Evolutionary conservation across 1,139 yeast species (phyloP), one percentile per base, ranked within the genome.

Genomic region (Nakaseomyces sp.): DNA sequence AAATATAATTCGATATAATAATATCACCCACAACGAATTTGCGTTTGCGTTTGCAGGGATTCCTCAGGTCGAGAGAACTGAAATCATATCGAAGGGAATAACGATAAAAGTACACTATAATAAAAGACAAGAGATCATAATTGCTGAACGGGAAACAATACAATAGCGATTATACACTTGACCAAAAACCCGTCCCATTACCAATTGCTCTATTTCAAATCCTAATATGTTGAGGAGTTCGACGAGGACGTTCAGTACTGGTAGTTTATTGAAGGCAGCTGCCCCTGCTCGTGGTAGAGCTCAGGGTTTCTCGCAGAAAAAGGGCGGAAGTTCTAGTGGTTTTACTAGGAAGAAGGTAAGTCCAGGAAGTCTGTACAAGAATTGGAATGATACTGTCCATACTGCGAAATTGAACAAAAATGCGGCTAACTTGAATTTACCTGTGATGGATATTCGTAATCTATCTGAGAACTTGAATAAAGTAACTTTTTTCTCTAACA

Each of bases 361-460:
- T 15, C 45, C 55, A 4, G 61, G 56, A 12, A 53, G 61, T 5
- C 28, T 60, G 13, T 55, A 56, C 43, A 60, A 57, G 43, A 58
- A 56, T 17, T 61, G 64, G 64, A 45, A 46, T 17, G 55, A 56
- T 28, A 57, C 63, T 1, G 52, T 58, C 5, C 52, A 56, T 22
- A 58, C 64, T 2, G 47, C 56, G 1, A 52, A 48, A 12, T 47
- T 59, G 22, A 54, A 54, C 39, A 45, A 46, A 15, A 52, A 53
- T 43, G 62, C 64, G 3, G 44, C 46, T 5, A 46, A 50, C n/a
- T 48, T 56, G 8, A 51, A 50, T 6, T 30, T 53, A 6, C 63
- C 60, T 8, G 41, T 47, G 3, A 55, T 55, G 42, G 50, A 50
- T 9, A 49, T 57, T 1, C 33, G 24, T 4, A 48, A 56, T 5